Evolutionary conservation across 1,284 basidiomycete genomes (phyloP).

Genomic region (Ceratobasidium sp.): DNA sequence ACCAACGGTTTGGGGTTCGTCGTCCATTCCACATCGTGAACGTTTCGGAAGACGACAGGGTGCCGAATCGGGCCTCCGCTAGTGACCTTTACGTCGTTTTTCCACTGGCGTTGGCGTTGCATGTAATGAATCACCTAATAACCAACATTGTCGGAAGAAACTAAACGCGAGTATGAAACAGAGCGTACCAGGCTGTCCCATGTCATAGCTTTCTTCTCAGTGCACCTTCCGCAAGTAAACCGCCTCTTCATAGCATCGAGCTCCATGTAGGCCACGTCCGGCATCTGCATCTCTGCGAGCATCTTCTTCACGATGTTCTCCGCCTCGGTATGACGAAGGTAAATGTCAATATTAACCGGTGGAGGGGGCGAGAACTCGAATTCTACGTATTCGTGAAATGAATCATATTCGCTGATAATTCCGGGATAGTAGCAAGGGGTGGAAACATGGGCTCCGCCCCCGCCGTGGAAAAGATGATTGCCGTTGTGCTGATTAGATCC

Average conservation of each 20-base stretch:
- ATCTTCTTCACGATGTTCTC: background rate
- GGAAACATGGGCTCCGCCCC: no score
- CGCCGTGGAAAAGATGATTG: no score
- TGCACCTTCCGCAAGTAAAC: constrained; percentile 14
- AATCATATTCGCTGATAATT: no score
- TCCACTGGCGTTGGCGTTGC: background rate
- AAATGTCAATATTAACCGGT: background rate
- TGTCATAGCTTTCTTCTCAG: background rate
- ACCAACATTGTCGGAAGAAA: background rate
- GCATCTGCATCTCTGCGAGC: background rate
- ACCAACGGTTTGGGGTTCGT: background rate
- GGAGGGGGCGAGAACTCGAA: background rate
- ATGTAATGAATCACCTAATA: background rate
- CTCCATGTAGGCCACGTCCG: background rate
- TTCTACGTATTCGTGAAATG: no score
- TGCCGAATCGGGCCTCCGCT: background rate
- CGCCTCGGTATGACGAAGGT: background rate
- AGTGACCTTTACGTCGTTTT: background rate
- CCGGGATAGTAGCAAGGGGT: no score
- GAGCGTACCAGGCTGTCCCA: background rate
- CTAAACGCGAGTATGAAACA: background rate
- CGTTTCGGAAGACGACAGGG: background rate
- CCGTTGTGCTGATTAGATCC: background rate
- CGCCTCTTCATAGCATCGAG: background rate
- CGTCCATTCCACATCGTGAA: background rate